Evolutionary conservation across 1,139 yeast species (phyloP), one percentile per base, ranked within the genome.

Genomic region (Ogataea hybrid): DNA sequence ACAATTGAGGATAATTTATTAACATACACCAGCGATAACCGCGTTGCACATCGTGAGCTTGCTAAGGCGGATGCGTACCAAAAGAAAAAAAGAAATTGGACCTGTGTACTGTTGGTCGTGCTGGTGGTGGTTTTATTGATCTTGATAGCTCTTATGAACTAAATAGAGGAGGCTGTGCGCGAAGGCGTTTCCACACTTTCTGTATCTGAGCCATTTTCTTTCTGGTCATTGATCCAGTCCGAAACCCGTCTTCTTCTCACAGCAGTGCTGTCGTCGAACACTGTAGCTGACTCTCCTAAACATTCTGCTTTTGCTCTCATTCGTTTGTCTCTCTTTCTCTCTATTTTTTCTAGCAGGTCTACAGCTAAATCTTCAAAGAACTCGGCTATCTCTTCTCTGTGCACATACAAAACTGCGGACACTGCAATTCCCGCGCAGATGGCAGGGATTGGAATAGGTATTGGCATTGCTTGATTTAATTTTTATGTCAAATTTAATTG

Each of bases 1-100:
- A 77, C 88, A 0, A 79, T 89, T 14, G 96, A 88, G 56, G 88
- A 84, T 46, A 88, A 88, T 60, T 71, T 89, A 38, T 65, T 80
- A 20, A 78, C 75, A 44, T 67, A 84, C 44, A 78, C 81, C n/a
- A 73, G 71, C 18, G 83, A 86, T 53, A 75, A 88, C 10, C 83
- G 81, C 44, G 75, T 73, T 46, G 96, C 96, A 0, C 73, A 79
- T 27, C 71, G 75, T 22, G 94, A 88, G 56, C 70, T 89, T 44
- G 63, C 62, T 9, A 79, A 79, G 54, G 96, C 96, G 3, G 78
- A 87, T 49, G 80, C 81, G 44, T 82, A 85, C 54, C 96, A 88
- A 59, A 72, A 74, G 50, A 64, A 70, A 43, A 79, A 79, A 52
- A 75, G 89, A 5, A 83, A 79, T 57, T 88, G 95, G 82, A 77